phyloP scores from a whole-genome alignment of 1,284 basidiomycete genomes.

The Kalmanozyma brasiliensis region DNA sequence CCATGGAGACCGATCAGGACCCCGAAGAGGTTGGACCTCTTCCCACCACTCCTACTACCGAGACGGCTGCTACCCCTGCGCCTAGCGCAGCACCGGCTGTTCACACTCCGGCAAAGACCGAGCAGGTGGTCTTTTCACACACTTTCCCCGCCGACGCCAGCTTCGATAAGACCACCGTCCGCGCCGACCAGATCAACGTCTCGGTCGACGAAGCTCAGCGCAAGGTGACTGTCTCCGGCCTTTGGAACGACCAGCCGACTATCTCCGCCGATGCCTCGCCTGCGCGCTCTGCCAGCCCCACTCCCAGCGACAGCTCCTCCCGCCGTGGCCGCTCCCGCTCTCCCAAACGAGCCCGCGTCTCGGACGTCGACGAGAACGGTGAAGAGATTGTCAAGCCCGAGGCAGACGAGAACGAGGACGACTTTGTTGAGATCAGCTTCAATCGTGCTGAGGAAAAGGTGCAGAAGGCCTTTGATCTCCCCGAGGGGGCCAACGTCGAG shows the following conservation, averaged over 20 bases:
- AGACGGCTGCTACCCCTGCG: conserved; percentile 6
- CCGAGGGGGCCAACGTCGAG: conserved; percentile 35
- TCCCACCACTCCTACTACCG: conserved; percentile 13
- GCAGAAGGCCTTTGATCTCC: conserved; percentile 38
- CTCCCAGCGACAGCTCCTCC: conserved; percentile 36
- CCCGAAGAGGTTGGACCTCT: conserved; percentile 45
- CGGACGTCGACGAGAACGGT: conserved; percentile 52
- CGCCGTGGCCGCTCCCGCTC: conserved; percentile 43
- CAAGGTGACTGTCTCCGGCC: conserved; percentile 48
- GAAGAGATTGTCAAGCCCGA: conserved; percentile 43
- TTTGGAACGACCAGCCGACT: conserved; percentile 37
- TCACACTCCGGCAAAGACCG: conserved; percentile 15
- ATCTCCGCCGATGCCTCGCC: conserved; percentile 2
- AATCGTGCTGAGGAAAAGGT: conserved; percentile 15
- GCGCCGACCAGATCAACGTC: conserved; percentile 42
- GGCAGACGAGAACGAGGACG: conserved; percentile 25
- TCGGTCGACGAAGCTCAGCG: conserved; percentile 42
- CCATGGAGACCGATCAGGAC: conserved; percentile 32
- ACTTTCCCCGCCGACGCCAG: conserved; percentile 22
- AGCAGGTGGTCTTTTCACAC: conserved; percentile 40
- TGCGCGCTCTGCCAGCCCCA: conserved; percentile 32
- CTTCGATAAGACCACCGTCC: conserved; percentile 25
- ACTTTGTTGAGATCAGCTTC: conserved; percentile 48
- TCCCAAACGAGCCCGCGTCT: conserved; percentile 49
- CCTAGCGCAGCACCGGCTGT: neutral